Conservation (phyloP, 768 basidiomycete species). For the Dentipellis sp. region DNA sequence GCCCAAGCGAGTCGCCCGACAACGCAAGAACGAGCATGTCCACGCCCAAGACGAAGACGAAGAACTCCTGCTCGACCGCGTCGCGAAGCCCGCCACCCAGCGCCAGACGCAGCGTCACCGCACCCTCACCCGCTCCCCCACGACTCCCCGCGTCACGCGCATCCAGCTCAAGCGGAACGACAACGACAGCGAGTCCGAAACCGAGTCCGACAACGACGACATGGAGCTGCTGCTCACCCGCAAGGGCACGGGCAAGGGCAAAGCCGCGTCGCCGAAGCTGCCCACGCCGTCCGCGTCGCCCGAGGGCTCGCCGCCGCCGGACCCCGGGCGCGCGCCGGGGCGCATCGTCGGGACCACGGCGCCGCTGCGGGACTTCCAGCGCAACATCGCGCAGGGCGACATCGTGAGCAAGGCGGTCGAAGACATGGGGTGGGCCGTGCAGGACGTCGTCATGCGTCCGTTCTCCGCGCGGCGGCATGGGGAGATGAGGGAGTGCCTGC, state of each 20-base stretch:
- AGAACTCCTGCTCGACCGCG: conserved; percentile 14
- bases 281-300: conserved; percentile 19
- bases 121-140: not conserved
- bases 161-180: conserved; percentile 14
- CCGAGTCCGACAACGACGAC: conserved; percentile 31
- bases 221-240: conserved; percentile 18
- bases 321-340: conserved; percentile 51
- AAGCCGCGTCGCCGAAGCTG: conserved; percentile 5
- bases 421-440: conserved; percentile 64
- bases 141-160: conserved; percentile 14
- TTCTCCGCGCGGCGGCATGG: conserved; percentile 59
- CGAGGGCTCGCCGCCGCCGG: conserved; percentile 25
- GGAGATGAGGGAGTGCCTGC: conserved; percentile 71
- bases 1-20: conserved; percentile 48
- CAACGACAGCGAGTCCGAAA: conserved; percentile 48
- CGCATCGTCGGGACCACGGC: conserved; percentile 67
- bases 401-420: conserved; percentile 80
- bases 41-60: conserved; percentile 40
- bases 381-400: conserved; percentile 64
- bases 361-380: conserved; percentile 71
- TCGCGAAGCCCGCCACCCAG: conserved; percentile 7
- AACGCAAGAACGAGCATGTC: conserved; percentile 54
- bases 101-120: not conserved
- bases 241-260: conserved; percentile 10
- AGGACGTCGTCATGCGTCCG: conserved; percentile 58